Evolutionary conservation across 1,284 basidiomycete species (phyloP), one percentile per base, ranked within the genome.

Genomic region (Austroboletus novae-zelandiae): DNA sequence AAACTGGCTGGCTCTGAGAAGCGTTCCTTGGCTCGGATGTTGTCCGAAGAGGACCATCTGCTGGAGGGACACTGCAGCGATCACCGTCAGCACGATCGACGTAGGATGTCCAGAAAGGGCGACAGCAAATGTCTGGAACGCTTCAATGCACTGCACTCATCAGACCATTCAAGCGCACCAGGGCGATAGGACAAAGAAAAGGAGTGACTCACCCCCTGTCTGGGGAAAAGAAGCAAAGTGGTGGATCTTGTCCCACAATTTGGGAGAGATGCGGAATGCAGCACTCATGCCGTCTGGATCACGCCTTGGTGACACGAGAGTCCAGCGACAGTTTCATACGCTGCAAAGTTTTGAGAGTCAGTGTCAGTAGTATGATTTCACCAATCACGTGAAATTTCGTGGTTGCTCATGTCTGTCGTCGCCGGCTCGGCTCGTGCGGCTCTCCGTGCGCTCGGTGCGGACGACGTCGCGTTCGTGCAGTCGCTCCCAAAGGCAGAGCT

Each of bases 161-260:
- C 8, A 34, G 6, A n/a, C 2, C 32, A n/a, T 34, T 34, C 14
- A 34, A 30, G 29, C 29, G 29, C 29, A 30, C 29, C 25, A 11
- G 29, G 29, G 29, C 29, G 10, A 11, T 2, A 30, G 29, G 29
- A 29, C 18, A n/a, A 37, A 29, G 35, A 5, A 14, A 35, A 27
- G 34, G 7, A 17, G 10, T 23, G 20, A 75, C 83, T 57, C 43
- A 91, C 91, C 89, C 50, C 91, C 90, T 3, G 91, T 94, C 71
- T 94, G 93, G 1, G 93, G 93, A 71, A 97, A 98, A 2, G 89
- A 90, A 0, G 94, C 92, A 70, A 93, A 98, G 65, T 97, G 91
- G 70, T 91, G 87, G 52, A 98, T 94, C 72, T 84, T 89, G 74
- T 95, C 89, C 91, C 93, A 94, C 59, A 97, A 75, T n/a, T 81